phyloP scores from a whole-genome alignment of 2,329 filamentous ascomycete species.

The Beauveria pseudobassiana region DNA sequence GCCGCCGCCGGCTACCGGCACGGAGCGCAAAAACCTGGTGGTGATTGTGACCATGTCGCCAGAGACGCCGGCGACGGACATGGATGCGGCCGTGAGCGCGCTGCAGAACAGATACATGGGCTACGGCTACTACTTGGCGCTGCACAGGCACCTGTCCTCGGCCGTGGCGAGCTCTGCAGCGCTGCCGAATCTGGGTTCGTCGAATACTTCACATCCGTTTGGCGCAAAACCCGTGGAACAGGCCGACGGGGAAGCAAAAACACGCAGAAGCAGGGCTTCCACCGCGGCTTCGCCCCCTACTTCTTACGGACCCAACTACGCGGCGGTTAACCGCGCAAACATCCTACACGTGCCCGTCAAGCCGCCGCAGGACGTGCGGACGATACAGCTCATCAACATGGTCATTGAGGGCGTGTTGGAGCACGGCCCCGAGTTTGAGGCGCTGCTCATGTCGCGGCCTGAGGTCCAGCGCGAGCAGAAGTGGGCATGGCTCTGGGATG shows the following conservation, averaged over 20 bases:
- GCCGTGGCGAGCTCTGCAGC: slow-evolving; percentile 44
- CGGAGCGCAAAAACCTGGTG: slow-evolving; percentile 63
- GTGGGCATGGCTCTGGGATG: slow-evolving; percentile 92
- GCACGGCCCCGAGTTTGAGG: slow-evolving; percentile 83
- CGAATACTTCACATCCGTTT: slow-evolving; percentile 56
- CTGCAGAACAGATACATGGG: slow-evolving; percentile 81
- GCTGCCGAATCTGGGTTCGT: slow-evolving; percentile 23
- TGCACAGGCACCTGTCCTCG: slow-evolving; percentile 79
- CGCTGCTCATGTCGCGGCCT: slow-evolving; percentile 78
- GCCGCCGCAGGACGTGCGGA: slow-evolving; percentile 68
- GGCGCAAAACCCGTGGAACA: slow-evolving; percentile 62
- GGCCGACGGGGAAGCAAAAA: slow-evolving; percentile 23
- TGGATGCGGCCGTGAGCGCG: slow-evolving; percentile 69
- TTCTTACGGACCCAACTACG: slow-evolving; percentile 48
- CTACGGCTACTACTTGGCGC: slow-evolving; percentile 71
- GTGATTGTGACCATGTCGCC: slow-evolving; percentile 76
- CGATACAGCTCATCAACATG: slow-evolving; percentile 78
- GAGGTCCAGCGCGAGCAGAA: slow-evolving; percentile 80
- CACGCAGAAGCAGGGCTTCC: slow-evolving; percentile 35
- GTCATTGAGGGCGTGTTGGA: slow-evolving; percentile 73
- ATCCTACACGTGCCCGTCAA: slow-evolving; percentile 64
- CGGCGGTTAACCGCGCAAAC: slow-evolving; percentile 35
- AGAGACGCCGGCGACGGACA: slow-evolving; percentile 74
- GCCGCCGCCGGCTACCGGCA: slow-evolving; percentile 35
- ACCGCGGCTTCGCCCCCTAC: slow-evolving; percentile 67